These are phyloP conservation scores for Backusella tarrabulga DNA, from an alignment of 192 early-diverging fungal species.

Conservation along the genomic window DNA sequence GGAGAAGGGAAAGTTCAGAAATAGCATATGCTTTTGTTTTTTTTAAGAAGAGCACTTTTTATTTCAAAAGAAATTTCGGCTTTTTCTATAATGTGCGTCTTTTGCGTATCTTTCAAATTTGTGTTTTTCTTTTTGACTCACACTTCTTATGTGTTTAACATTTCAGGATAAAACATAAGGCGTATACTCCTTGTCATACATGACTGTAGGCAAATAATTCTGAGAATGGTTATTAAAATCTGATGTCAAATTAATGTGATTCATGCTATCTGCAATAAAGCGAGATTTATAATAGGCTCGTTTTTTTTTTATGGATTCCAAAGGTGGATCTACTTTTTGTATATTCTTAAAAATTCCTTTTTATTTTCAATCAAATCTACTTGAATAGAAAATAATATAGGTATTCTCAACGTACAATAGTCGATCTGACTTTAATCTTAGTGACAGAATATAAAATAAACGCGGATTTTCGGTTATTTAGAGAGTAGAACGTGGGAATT, in stretches of 20 bases:
- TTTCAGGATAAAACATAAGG: not conserved
- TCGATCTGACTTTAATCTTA: not conserved
- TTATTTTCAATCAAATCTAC: not conserved
- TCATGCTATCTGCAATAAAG: not conserved
- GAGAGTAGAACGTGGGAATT: not conserved
- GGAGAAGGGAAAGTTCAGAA: not conserved
- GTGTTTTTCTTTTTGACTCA: not conserved
- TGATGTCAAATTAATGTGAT: constrained; percentile 1
- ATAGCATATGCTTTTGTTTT: not conserved
- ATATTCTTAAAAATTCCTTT: not conserved
- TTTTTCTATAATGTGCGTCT: not conserved
- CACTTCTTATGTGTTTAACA: not conserved
- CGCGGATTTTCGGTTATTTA: not conserved
- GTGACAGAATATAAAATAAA: not conserved
- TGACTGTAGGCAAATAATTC: not conserved
- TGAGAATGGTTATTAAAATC: not conserved
- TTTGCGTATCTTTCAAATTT: not conserved
- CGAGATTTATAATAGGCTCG: not conserved
- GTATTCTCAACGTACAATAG: not conserved
- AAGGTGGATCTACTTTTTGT: not conserved
- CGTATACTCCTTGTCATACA: not conserved
- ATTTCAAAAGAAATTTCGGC: not conserved
- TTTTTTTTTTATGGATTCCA: not conserved
- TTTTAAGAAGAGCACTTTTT: not conserved
- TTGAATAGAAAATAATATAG: not conserved